A percentile compares a stretch with the other conserved stretches of the same genome.
Evolutionary conservation across 139 green algal species (phyloP).

Genomic region (Closterium sp.): DNA sequence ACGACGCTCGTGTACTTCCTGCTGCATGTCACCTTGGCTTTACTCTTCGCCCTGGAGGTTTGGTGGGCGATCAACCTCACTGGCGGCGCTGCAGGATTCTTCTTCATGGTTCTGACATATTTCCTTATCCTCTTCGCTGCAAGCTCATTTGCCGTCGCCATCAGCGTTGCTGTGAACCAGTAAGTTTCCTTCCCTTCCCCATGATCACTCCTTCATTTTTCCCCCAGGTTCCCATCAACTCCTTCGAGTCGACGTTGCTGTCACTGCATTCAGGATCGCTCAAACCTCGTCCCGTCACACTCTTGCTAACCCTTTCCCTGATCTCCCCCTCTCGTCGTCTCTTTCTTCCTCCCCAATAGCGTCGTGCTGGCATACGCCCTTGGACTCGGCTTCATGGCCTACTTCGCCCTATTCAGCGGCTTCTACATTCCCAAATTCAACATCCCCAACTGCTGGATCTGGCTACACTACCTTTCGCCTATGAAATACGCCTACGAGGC

Average conservation of each 20-base stretch:
- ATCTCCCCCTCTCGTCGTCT: not conserved
- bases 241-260: no score
- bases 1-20: constrained; percentile 35
- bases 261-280: no score
- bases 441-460: constrained; percentile 54
- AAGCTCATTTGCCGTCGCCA: constrained; percentile 53
- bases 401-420: constrained; percentile 26
- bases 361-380: constrained; percentile 5
- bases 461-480: constrained; percentile 53
- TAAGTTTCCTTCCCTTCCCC: not conserved
- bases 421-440: constrained; percentile 37
- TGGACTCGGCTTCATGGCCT: constrained; percentile 15
- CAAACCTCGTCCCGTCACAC: no score
- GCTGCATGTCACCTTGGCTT: constrained; percentile 44
- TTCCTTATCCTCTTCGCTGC: constrained; percentile 39
- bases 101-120: constrained; percentile 46
- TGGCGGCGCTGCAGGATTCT: constrained; percentile 31
- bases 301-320: not conserved
- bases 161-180: not conserved
- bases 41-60: constrained; percentile 39
- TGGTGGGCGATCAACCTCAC: constrained; percentile 41
- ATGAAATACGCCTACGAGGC: constrained; percentile 29
- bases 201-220: not conserved
- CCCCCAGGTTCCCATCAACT: not conserved
- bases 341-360: not conserved